Percentiles rank a stretch among this genome's conserved stretches.
phyloP scores from a whole-genome alignment of 2,329 filamentous ascomycete species.

The Neopestalotiopsis rosae region DNA sequence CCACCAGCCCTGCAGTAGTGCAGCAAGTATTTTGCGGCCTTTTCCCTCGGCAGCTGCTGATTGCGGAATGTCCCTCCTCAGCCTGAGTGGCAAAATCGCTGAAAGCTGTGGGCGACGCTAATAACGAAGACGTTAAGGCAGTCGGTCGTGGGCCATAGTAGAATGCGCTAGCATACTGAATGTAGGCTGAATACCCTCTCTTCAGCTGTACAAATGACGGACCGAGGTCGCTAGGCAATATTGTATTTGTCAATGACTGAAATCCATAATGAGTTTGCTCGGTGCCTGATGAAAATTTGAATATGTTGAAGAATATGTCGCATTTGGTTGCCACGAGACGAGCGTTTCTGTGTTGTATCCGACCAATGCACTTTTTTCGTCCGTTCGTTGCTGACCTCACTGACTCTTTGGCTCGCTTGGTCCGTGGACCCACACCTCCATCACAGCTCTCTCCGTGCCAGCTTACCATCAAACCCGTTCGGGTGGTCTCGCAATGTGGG shows the following conservation, averaged over 20 bases:
- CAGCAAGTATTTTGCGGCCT: background rate
- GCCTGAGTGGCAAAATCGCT: background rate
- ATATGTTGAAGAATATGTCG: background rate
- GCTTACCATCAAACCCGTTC: background rate
- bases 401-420: background rate
- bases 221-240: background rate
- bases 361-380: background rate
- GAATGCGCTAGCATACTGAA: background rate
- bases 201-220: background rate
- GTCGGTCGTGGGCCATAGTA: background rate
- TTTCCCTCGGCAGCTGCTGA: background rate
- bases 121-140: too few species aligned
- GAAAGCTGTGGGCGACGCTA: background rate
- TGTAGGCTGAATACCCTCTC: background rate
- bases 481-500: background rate
- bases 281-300: background rate
- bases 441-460: background rate
- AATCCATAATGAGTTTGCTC: background rate
- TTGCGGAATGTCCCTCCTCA: background rate
- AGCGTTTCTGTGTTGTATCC: background rate
- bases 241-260: background rate
- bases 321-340: background rate
- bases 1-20: too few species aligned
- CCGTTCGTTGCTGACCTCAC: background rate
- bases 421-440: background rate